phyloP scores from a whole-genome alignment of 495 filamentous ascomycete species.

The Neurospora tetrasperma region DNA sequence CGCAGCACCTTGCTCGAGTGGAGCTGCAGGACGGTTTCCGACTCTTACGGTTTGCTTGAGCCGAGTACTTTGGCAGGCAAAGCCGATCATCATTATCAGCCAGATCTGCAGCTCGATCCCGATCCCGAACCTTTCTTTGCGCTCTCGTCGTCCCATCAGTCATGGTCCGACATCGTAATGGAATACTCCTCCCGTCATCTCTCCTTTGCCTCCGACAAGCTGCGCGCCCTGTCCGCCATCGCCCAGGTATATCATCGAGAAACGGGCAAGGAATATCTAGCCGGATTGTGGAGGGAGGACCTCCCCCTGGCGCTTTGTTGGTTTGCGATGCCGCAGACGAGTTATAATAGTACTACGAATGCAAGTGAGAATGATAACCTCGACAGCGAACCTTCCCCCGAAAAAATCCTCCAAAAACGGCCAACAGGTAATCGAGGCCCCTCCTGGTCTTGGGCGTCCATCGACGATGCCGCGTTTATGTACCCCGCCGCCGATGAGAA shows the following conservation, averaged over 20 bases:
- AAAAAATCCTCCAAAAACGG: not conserved
- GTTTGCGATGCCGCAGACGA: not conserved
- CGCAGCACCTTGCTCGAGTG: not conserved
- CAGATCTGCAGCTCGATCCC: not conserved
- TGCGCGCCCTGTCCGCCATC: not conserved
- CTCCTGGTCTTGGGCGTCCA: not conserved
- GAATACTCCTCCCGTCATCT: not conserved
- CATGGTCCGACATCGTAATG: not conserved
- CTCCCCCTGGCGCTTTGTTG: not conserved
- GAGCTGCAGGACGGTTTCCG: not conserved
- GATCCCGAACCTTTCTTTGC: not conserved
- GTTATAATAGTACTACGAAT: not conserved
- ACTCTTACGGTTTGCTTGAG: not conserved
- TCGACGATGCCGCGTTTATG: not conserved
- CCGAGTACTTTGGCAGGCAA: not conserved
- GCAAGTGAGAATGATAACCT: not conserved
- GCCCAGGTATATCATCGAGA: not conserved
- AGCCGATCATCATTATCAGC: not conserved
- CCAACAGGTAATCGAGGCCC: not conserved
- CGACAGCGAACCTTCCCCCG: not conserved
- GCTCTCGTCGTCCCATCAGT: not conserved
- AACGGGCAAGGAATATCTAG: not conserved
- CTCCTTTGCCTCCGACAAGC: not conserved
- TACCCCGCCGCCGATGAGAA: not conserved
- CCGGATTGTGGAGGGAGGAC: not conserved